Percentiles rank a stretch among this genome's conserved stretches.
These are phyloP conservation scores for Aurinia saxatilis DNA, from an alignment of 345 rosid species.

Conservation along the genomic window DNA sequence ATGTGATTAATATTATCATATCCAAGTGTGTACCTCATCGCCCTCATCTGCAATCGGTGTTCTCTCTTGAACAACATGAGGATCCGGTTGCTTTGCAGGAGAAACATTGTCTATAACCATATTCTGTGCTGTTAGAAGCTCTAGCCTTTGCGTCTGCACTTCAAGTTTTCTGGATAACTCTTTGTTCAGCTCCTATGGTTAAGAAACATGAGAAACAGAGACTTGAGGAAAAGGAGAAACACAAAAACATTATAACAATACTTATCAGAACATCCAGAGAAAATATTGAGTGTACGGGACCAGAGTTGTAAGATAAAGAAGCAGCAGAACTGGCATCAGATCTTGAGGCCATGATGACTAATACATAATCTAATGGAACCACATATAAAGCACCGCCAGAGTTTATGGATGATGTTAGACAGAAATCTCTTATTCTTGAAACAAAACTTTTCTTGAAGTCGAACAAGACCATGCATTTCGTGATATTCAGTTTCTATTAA, in stretches of 20 bases:
- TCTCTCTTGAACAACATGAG: conserved; percentile 41
- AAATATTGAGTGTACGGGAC: background rate
- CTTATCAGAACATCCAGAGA: background rate
- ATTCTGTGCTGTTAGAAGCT: conserved; percentile 78
- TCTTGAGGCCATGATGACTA: background rate
- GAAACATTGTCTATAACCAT: conserved; percentile 50
- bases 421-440: background rate
- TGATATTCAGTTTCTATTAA: background rate
- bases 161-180: conserved; percentile 85
- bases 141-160: conserved; percentile 89
- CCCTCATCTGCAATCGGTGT: conserved; percentile 91
- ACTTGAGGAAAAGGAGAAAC: background rate
- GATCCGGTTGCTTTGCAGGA: conserved; percentile 43
- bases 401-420: background rate
- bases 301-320: background rate
- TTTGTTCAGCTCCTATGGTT: conserved; percentile 67
- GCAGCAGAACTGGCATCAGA: background rate
- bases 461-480: background rate
- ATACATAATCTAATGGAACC: background rate
- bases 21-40: conserved; percentile 99
- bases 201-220: conserved; percentile 1
- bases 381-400: background rate
- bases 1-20: too few species aligned
- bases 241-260: background rate
- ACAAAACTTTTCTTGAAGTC: background rate